A percentile compares a stretch with the other conserved stretches of the same genome.
These are phyloP conservation scores for Stereum hirsutum DNA, from an alignment of 1,284 basidiomycete species.

Conservation along the genomic window DNA sequence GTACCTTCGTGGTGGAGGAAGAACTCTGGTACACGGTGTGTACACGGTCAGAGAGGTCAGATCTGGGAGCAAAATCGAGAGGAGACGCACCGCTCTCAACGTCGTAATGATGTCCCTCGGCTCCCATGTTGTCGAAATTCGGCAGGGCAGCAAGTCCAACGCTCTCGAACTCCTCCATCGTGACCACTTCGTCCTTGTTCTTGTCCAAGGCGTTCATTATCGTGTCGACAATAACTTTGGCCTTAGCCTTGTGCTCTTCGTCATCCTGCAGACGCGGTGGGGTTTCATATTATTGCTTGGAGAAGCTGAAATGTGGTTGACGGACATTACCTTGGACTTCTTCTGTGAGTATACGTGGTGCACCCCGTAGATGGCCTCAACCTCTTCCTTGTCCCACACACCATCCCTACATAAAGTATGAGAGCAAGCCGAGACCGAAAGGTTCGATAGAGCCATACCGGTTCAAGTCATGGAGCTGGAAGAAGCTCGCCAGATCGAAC, in stretches of 20 bases:
- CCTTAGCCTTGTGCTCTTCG: slow-evolving; percentile 77
- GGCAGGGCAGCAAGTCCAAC: slow-evolving; percentile 79
- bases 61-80: slow-evolving; percentile 6
- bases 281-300: not conserved
- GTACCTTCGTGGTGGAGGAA: slow-evolving; percentile 91
- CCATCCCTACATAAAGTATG: slow-evolving; percentile 41
- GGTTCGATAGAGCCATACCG: slow-evolving; percentile 32
- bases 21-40: slow-evolving; percentile 68
- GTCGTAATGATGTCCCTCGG: slow-evolving; percentile 90
- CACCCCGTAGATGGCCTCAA: slow-evolving; percentile 90
- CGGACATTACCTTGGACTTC: slow-evolving; percentile 72
- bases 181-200: slow-evolving; percentile 72
- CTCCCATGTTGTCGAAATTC: slow-evolving; percentile 82
- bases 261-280: slow-evolving; percentile 52
- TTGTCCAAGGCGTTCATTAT: slow-evolving; percentile 75
- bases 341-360: slow-evolving; percentile 92
- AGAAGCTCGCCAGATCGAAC: slow-evolving; percentile 75
- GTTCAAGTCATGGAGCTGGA: slow-evolving; percentile 88
- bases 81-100: slow-evolving; percentile 67
- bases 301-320: too few relatives aligned
- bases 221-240: slow-evolving; percentile 69
- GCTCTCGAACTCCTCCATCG: slow-evolving; percentile 72
- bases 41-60: not conserved
- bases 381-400: slow-evolving; percentile 71
- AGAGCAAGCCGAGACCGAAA: not conserved